These are phyloP conservation scores for Zalaria sp. DNA, from an alignment of 2,329 filamentous ascomycete species.

Conservation along the genomic window DNA sequence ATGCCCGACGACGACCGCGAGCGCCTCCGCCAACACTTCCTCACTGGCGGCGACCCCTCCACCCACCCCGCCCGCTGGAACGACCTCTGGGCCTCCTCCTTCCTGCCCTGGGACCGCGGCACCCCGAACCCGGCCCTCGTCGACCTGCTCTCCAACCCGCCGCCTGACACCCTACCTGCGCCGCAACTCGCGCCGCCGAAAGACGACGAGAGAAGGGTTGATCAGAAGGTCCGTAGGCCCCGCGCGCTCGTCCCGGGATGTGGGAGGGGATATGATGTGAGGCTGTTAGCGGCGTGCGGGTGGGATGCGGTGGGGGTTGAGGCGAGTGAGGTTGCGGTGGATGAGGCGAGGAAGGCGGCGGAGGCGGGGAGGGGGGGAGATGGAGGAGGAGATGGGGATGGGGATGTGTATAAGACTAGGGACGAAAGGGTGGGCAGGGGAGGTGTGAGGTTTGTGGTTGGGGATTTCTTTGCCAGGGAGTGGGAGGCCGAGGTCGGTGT, in stretches of 20 bases:
- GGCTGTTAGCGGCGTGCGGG: constrained; percentile 58
- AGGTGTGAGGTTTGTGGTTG: constrained; percentile 39
- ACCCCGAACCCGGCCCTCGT: constrained; percentile 44
- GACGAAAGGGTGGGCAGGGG: constrained; percentile 34
- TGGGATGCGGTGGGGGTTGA: constrained; percentile 70
- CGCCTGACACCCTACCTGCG: constrained; percentile 9
- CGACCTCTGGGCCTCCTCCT: constrained; percentile 39
- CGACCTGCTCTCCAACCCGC: constrained; percentile 30
- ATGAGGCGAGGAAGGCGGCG: constrained; percentile 33
- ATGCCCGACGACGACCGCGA: constrained; percentile 6
- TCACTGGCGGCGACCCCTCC: constrained; percentile 4
- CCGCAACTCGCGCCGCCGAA: constrained; percentile 5
- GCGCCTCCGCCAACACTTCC: constrained; percentile 13
- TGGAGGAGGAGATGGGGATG: constrained; percentile 18
- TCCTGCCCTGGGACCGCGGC: constrained; percentile 46
- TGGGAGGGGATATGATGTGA: constrained; percentile 67
- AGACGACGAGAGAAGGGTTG: constrained; percentile 5
- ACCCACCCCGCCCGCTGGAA: constrained; percentile 37
- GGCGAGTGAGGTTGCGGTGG: constrained; percentile 37
- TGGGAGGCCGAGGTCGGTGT: constrained; percentile 35
- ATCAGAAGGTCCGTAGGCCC: constrained; percentile 21
- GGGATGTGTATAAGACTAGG: constrained; percentile 25
- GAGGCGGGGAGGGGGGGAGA: constrained; percentile 17
- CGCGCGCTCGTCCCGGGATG: constrained; percentile 67
- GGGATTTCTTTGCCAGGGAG: constrained; percentile 53